These are phyloP conservation scores for Hyaloscypha bicolor DNA, from an alignment of 495 filamentous ascomycete species.

Conservation along the genomic window DNA sequence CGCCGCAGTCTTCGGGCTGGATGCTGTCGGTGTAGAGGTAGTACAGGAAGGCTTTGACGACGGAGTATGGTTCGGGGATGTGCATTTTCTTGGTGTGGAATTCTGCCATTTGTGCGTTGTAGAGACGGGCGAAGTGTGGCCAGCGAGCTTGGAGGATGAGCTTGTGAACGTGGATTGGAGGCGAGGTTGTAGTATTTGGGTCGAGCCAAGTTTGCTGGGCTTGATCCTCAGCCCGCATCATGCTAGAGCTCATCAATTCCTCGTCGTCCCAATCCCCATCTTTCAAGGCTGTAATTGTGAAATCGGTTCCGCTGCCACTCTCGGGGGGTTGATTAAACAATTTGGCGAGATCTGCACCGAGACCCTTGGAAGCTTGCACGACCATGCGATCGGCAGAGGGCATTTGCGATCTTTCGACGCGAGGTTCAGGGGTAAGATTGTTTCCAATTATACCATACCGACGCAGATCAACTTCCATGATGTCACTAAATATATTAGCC, in stretches of 20 bases:
- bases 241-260: conserved; percentile 54
- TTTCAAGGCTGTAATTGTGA: conserved; percentile 76
- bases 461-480: conserved; percentile 85
- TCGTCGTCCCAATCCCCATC: conserved; percentile 69
- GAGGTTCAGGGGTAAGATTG: conserved; percentile 61
- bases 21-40: conserved; percentile 97
- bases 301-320: conserved; percentile 79
- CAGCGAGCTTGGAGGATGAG: conserved; percentile 92
- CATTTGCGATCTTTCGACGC: conserved; percentile 56
- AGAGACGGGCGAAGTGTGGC: conserved; percentile 93
- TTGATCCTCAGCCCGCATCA: conserved; percentile 42
- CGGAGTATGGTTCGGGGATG: conserved; percentile 92
- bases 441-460: conserved; percentile 87
- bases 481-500: conserved; percentile 56
- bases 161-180: conserved; percentile 90
- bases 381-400: conserved; percentile 38
- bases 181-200: conserved; percentile 65
- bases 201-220: conserved; percentile 62
- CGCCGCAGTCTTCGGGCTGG: conserved; percentile 60
- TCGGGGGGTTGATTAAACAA: conserved; percentile 86
- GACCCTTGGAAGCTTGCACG: conserved; percentile 56
- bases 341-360: conserved; percentile 78
- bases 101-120: conserved; percentile 91
- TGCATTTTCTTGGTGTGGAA: conserved; percentile 97
- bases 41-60: conserved; percentile 92